A percentile compares a stretch with the other conserved stretches of the same genome.
phyloP scores from a whole-genome alignment of 371 early-diverging fungal genomes.

The Caulochytrium protostelioides region DNA sequence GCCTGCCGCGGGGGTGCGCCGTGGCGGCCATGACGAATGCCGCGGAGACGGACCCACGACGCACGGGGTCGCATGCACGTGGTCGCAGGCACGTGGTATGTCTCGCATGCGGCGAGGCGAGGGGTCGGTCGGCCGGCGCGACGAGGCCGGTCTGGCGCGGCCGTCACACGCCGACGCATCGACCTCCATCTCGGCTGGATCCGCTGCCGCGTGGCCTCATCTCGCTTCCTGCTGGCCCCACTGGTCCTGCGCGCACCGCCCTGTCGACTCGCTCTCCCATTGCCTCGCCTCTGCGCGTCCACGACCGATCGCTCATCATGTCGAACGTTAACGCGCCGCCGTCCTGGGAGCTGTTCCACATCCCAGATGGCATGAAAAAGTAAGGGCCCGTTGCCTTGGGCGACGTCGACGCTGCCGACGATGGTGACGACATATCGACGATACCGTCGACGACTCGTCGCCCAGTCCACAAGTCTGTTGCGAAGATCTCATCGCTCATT shows the following conservation, averaged over 20 bases:
- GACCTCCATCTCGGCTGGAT: too few relatives aligned
- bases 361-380: slow-evolving; percentile 1
- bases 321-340: slow-evolving; percentile 8
- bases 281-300: neutral
- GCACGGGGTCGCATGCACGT: too few relatives aligned
- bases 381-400: neutral
- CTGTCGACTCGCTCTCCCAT: neutral
- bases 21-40: too few relatives aligned
- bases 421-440: slow-evolving; percentile 8
- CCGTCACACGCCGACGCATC: too few relatives aligned
- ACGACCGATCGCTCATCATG: neutral
- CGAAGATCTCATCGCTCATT: neutral
- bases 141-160: too few relatives aligned
- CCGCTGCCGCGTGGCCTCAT: too few relatives aligned
- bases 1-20: too few relatives aligned
- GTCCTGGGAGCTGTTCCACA: slow-evolving; percentile 3
- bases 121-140: too few relatives aligned
- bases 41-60: too few relatives aligned
- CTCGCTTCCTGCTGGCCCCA: slow-evolving; percentile 5
- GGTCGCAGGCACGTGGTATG: too few relatives aligned
- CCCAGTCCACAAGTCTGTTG: slow-evolving; percentile 21
- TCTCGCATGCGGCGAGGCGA: too few relatives aligned
- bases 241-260: slow-evolving; percentile 2
- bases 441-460: slow-evolving; percentile 68
- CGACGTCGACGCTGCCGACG: neutral